Base-by-base conservation (phyloP, 2,329 filamentous ascomycete genomes). In the Phialophora macrospora region DNA sequence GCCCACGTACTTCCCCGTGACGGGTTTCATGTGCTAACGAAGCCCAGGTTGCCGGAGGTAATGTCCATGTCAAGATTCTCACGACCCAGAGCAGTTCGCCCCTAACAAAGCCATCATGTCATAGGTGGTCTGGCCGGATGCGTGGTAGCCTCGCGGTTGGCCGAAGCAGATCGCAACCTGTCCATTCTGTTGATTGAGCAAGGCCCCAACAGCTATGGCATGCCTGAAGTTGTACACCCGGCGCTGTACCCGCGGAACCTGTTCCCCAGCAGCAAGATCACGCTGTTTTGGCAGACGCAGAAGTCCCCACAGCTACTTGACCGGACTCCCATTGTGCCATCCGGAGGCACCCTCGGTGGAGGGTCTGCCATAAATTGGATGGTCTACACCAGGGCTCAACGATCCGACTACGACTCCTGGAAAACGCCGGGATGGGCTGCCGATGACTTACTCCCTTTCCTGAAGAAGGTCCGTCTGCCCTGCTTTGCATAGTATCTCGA, bases 341-440 rank as follows among this genome's bases (percentile, higher is more conserved):
- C 72, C 12, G 80, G 80, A 59, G 80, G 82, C 26, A 82, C 85
- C 0, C 79, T 91, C 0, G 89, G 89, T 20, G 89, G 88, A 6
- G 87, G 87, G 6, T 85, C 82, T 17, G 84, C 84, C 0, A 80
- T 88, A 55, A 88, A 88, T 68, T 85, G 83, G 68, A 84, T 87
- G 83, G 83, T 85, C 55, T 78, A 77, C 66, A 74, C 64, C 81
- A 80, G 58, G 14, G 73, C 74, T 2, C 74, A 77, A 59, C 64
- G 72, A 49, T 70, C 70, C 22, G 77, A 79, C 52, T 75, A 69
- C 60, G 82, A 86, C 68, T 78, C 79, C 6, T 87, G 84, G 83
- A 79, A 83, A 7, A 80, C 79, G 0, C 75, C 78, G 17, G 84
- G 84, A 0, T 86, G 84, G 84, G 74, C 74, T 17, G 76, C 80